Base-by-base conservation (phyloP, 345 rosid genomes). In the Murraya paniculata region DNA sequence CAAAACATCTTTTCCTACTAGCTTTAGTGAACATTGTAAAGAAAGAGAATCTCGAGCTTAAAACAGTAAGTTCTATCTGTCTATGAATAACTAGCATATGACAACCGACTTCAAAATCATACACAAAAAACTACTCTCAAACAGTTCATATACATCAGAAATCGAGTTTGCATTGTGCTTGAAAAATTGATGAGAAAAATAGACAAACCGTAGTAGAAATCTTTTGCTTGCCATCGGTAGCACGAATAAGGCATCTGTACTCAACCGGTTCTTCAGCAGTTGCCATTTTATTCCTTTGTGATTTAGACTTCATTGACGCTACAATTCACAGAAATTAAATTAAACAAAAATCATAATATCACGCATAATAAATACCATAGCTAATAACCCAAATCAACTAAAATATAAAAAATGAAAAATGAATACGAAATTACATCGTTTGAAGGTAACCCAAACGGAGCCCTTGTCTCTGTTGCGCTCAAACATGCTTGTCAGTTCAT, bases 401-500 rank as follows among this genome's bases (percentile, higher is more conserved):
- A 50, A 31, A 22, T 18, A 69, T 19, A 16, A 39, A 30, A 70
- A 68, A 72, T 24, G 36, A 38, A 33, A 35, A 2, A 14, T 2
- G 9, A 76, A 57, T 35, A 27, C 39, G 30, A 28, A 53, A 81
- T 80, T 87, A 95, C 99, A 95, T 87, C 99, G 81, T 85, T 95
- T 95, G 73, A 95, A 86, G 68, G 98, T 95, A 72, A 95, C 96
- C 99, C 99, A 95, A 56, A 95, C 93, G 66, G 97, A 88, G 25
- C 97, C 97, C 68, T 83, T 81, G 82, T 92, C 99, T 0, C 91
- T 91, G 85, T 85, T 93, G 60, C 82, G 86, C 85, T 95, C 98
- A 18, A 88, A 93, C 97, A 95, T 91, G 89, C 90, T 88, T 14
- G 95, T 93, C 56, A 95, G 93, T 75, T 95, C 99, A 79, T 89